A percentile compares a stretch with the other conserved stretches of the same genome.
Conservation (phyloP, 129 eudicot species). For the Cynara cardunculus region DNA sequence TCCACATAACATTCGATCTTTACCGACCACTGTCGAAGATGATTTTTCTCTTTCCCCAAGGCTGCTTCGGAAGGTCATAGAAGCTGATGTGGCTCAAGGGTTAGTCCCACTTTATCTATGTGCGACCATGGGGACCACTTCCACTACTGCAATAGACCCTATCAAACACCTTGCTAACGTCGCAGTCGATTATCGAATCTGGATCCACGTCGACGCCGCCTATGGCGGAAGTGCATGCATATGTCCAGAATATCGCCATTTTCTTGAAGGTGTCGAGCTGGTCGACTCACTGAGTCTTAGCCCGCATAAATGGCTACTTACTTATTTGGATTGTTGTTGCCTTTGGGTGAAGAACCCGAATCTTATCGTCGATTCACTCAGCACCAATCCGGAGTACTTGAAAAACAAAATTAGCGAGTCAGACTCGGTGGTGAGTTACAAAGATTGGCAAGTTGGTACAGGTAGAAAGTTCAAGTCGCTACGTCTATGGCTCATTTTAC, state of each 20-base stretch:
- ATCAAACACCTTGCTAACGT: conserved; percentile 30
- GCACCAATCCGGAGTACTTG: conserved; percentile 51
- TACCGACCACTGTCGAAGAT: conserved; percentile 16
- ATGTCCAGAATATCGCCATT: conserved; percentile 51
- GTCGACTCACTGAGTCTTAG: conserved; percentile 49
- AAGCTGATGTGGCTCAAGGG: conserved; percentile 46
- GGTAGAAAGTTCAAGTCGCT: conserved; percentile 43
- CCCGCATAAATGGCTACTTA: conserved; percentile 57
- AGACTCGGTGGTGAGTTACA: conserved; percentile 41
- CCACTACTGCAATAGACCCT: conserved; percentile 49
- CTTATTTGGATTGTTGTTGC: conserved; percentile 53
- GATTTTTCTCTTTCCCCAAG: conserved; percentile 29
- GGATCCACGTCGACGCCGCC: conserved; percentile 60
- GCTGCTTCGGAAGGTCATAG: conserved; percentile 14
- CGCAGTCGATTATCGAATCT: conserved; percentile 24
- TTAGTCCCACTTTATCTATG: conserved; percentile 49
- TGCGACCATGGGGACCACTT: conserved; percentile 46
- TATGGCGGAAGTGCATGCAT: conserved; percentile 58
- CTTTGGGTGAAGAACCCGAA: conserved; percentile 45
- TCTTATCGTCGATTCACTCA: conserved; percentile 26
- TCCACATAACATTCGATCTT: conserved; percentile 31
- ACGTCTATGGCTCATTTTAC: conserved; percentile 42
- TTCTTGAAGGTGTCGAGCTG: conserved; percentile 41
- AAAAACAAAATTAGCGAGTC: conserved; percentile 36
- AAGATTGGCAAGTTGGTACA: conserved; percentile 58